These are phyloP conservation scores for Amoeboaphelidium occidentale DNA, from an alignment of 371 early-diverging fungal genomes.

Conservation along the genomic window DNA sequence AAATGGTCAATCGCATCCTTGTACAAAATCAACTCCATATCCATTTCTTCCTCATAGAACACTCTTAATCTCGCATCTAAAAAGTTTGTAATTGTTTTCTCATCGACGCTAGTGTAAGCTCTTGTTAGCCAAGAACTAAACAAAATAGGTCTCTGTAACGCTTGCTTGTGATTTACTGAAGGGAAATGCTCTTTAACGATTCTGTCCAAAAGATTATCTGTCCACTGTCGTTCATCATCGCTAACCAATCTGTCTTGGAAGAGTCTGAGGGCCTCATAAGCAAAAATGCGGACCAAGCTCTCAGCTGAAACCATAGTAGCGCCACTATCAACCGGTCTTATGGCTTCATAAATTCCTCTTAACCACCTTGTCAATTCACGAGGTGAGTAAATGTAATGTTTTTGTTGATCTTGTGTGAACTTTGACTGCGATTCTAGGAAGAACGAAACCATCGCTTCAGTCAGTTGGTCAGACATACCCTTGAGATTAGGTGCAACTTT, in stretches of 20 bases:
- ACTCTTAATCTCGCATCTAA: slow-evolving; percentile 82
- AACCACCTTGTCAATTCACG: slow-evolving; percentile 97
- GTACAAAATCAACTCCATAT: slow-evolving; percentile 82
- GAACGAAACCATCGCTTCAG: slow-evolving; percentile 90
- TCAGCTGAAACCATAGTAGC: slow-evolving; percentile 58
- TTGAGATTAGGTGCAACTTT: slow-evolving; percentile 77
- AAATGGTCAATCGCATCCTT: slow-evolving; percentile 94
- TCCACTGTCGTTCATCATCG: slow-evolving; percentile 76
- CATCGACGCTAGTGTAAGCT: slow-evolving; percentile 63
- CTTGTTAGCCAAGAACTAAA: slow-evolving; percentile 94
- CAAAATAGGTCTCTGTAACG: slow-evolving; percentile 69
- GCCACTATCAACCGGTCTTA: slow-evolving; percentile 50
- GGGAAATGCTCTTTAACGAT: slow-evolving; percentile 76
- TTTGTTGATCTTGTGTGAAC: slow-evolving; percentile 89
- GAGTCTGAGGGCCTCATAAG: slow-evolving; percentile 86
- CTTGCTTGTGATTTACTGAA: slow-evolving; percentile 32
- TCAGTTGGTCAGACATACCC: slow-evolving; percentile 73
- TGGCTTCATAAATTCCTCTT: slow-evolving; percentile 84
- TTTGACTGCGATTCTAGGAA: slow-evolving; percentile 63
- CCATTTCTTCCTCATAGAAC: slow-evolving; percentile 96
- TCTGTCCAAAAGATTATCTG: slow-evolving; percentile 58
- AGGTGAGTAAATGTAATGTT: slow-evolving; percentile 95
- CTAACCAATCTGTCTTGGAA: slow-evolving; percentile 93
- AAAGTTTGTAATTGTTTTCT: slow-evolving; percentile 71
- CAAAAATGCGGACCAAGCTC: slow-evolving; percentile 82